Evolutionary conservation across 306 rosid species (phyloP).

Genomic region (Gillenia trifoliata): DNA sequence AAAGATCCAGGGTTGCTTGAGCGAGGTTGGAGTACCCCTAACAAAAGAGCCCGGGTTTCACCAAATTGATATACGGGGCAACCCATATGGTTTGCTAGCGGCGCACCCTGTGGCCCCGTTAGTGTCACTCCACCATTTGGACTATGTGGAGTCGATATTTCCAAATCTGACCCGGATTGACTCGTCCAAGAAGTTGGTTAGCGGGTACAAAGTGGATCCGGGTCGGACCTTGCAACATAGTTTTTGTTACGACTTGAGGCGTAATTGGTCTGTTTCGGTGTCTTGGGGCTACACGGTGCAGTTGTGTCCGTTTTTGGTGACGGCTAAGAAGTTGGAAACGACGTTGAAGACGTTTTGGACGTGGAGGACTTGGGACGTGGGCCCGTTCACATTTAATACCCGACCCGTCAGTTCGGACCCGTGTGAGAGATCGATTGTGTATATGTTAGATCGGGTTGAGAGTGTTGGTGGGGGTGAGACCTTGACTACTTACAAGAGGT

Average conservation of each 20-base stretch:
- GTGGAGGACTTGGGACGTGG: slow-evolving; percentile 38
- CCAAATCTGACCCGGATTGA: slow-evolving; percentile 31
- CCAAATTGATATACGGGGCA: slow-evolving; percentile 68
- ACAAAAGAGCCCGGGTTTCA: slow-evolving; percentile 75
- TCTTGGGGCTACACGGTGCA: slow-evolving; percentile 68
- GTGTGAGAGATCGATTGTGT: slow-evolving; percentile 31
- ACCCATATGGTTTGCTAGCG: slow-evolving; percentile 57
- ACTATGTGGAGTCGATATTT: slow-evolving; percentile 47
- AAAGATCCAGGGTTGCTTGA: slow-evolving; percentile 60
- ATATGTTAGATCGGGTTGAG: slow-evolving; percentile 36
- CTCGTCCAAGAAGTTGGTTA: slow-evolving; percentile 22
- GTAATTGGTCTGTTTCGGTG: slow-evolving; percentile 67
- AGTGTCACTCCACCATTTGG: slow-evolving; percentile 75
- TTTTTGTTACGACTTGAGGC: slow-evolving; percentile 47
- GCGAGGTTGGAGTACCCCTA: slow-evolving; percentile 65
- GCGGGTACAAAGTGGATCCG: slow-evolving; percentile 38
- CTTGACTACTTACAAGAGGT: slow-evolving; percentile 23
- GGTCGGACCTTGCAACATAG: slow-evolving; percentile 50
- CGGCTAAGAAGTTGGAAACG: slow-evolving; percentile 43
- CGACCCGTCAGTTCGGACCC: slow-evolving; percentile 30
- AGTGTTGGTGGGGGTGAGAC: slow-evolving; percentile 8
- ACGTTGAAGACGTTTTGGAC: slow-evolving; percentile 41
- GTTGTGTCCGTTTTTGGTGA: slow-evolving; percentile 43
- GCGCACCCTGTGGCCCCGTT: slow-evolving; percentile 71
- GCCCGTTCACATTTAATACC: slow-evolving; percentile 49